phyloP scores from a whole-genome alignment of 768 basidiomycete genomes.

The Wakefieldia striispora region DNA sequence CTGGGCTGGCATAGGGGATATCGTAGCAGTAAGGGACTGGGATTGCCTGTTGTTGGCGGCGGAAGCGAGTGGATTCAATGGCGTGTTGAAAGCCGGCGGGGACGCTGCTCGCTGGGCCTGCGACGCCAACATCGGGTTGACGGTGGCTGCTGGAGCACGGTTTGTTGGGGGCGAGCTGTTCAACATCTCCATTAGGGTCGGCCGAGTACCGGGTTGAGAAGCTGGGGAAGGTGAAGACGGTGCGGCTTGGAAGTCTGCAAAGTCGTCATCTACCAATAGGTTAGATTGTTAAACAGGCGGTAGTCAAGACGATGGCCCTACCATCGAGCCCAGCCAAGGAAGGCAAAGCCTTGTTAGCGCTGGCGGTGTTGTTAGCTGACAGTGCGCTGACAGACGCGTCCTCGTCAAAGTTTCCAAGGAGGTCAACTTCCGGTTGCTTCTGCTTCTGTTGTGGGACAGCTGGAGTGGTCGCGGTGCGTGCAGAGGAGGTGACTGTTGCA shows the following conservation, averaged over 20 bases:
- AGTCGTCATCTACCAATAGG: conserved; percentile 67
- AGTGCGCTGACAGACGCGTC: conserved; percentile 42
- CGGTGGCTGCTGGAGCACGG: conserved; percentile 9
- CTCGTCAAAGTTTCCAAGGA: conserved; percentile 72
- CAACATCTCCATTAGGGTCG: conserved; percentile 51
- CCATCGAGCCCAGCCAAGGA: conserved; percentile 29
- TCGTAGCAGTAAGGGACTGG: conserved; percentile 13
- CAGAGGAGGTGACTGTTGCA: conserved; percentile 40
- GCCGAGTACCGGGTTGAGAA: conserved; percentile 32
- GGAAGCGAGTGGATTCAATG: conserved; percentile 28
- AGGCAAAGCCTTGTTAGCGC: conserved; percentile 32
- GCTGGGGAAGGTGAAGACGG: conserved; percentile 43
- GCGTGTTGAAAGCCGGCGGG: conserved; percentile 26
- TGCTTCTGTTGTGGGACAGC: conserved; percentile 39
- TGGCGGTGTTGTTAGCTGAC: conserved; percentile 7
- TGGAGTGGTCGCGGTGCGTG: conserved; percentile 31
- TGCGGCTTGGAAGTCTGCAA: conserved; percentile 81
- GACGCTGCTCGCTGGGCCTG: conserved; percentile 15
- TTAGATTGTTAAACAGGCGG: conserved; percentile 1
- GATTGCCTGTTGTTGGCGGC: conserved; percentile 22
- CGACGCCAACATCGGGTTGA: conserved; percentile 8
- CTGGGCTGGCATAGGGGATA: conserved; percentile 19
- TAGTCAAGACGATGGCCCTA: conserved; percentile 2
- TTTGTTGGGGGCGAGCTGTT: conserved; percentile 31
- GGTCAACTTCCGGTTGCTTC: conserved; percentile 59